These are phyloP conservation scores for Leucaena leucocephala DNA, from an alignment of 306 rosid genomes.

Conservation along the genomic window DNA sequence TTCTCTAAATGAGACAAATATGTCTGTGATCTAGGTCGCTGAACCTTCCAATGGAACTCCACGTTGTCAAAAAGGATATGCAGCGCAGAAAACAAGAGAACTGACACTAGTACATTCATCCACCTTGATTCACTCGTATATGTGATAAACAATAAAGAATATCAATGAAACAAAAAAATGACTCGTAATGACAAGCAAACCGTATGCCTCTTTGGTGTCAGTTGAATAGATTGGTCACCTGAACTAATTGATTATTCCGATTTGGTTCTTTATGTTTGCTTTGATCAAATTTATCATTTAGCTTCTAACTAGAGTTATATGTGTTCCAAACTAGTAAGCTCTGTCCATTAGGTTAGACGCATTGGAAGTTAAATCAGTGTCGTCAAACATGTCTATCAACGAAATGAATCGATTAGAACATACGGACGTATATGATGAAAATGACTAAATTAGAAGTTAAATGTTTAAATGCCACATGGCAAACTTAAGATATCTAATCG, in stretches of 20 bases:
- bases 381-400: not conserved
- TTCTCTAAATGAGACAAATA: conserved; percentile 87
- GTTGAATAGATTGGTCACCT: not conserved
- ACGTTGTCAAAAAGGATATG: conserved; percentile 68
- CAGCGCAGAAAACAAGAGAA: conserved; percentile 67
- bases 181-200: not conserved
- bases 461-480: not conserved
- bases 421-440: not conserved
- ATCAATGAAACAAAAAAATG: not conserved
- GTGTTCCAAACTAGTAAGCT: not conserved
- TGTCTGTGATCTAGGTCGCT: conserved; percentile 50
- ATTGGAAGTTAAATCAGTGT: not conserved
- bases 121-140: conserved; percentile 97
- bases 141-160: conserved; percentile 33
- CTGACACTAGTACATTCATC: conserved; percentile 85
- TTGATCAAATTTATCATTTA: not conserved
- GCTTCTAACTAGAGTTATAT: not conserved
- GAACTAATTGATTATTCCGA: not conserved
- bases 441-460: not conserved
- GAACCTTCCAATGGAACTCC: conserved; percentile 82
- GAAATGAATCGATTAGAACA: not conserved
- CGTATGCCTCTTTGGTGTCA: not conserved
- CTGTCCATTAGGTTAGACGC: not conserved
- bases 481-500: not conserved
- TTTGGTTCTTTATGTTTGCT: not conserved